These are phyloP conservation scores for Epichloe glyceriae DNA, from an alignment of 2,329 filamentous ascomycete genomes.

Conservation along the genomic window DNA sequence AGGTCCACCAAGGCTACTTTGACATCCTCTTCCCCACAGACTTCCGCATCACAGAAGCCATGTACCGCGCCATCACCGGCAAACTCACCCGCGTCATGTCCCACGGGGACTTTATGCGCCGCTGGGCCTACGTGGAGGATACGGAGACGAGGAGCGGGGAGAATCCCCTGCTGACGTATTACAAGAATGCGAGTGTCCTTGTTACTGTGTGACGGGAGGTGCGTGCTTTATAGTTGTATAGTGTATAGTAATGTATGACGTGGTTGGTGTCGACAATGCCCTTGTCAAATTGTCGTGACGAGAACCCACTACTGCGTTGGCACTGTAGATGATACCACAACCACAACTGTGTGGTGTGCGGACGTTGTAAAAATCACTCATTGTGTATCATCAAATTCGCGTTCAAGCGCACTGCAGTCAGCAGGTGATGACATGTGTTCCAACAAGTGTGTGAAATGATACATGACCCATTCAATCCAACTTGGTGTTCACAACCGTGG, in stretches of 20 bases:
- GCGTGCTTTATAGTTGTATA: not conserved
- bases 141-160: conserved; percentile 83
- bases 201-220: conserved; percentile 54
- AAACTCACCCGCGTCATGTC: conserved; percentile 75
- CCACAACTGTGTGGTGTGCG: too few species aligned
- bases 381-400: too few species aligned
- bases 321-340: too few species aligned
- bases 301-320: too few species aligned
- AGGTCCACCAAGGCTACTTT: conserved; percentile 98
- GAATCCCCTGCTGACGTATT: conserved; percentile 85
- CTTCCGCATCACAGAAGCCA: conserved; percentile 77
- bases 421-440: too few species aligned
- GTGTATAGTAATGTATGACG: not conserved
- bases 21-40: conserved; percentile 98
- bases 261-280: too few species aligned
- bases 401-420: too few species aligned
- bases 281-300: too few species aligned
- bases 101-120: conserved; percentile 81
- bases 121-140: conserved; percentile 84
- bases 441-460: too few species aligned
- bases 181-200: conserved; percentile 89
- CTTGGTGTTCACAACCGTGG: too few species aligned
- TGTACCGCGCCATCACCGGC: conserved; percentile 87
- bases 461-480: too few species aligned
- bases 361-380: too few species aligned